phyloP scores from a whole-genome alignment of 208 protist species.

The Acanthamoeba rhysodes region DNA sequence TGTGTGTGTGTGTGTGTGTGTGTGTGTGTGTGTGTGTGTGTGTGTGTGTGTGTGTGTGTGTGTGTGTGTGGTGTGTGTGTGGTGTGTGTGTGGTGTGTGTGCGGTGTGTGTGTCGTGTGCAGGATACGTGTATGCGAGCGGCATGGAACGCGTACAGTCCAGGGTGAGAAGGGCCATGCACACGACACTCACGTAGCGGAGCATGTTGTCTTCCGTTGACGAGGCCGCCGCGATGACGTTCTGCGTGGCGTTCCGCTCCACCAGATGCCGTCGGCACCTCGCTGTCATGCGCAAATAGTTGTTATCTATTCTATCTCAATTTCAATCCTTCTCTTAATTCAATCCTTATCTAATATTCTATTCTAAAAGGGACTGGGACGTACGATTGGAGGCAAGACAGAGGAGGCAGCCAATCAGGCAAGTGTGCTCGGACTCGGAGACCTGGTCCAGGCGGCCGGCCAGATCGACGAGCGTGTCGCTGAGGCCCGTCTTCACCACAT shows the following conservation, averaged over 20 bases:
- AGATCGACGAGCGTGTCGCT: background rate
- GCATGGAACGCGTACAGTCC: background rate
- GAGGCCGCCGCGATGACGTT: background rate
- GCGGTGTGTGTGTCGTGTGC: too few species aligned
- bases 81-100: too few species aligned
- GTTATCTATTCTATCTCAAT: too few species aligned
- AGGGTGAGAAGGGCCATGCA: background rate
- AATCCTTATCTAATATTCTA: too few species aligned
- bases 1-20: too few species aligned
- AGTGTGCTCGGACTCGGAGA: background rate
- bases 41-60: too few species aligned
- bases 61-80: background rate
- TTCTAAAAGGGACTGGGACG: background rate
- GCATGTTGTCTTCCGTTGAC: background rate
- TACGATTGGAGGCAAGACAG: background rate
- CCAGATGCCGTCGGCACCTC: background rate
- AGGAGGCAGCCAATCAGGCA: conserved; percentile 1
- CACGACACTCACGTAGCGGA: background rate
- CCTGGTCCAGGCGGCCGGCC: background rate
- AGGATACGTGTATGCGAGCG: too few species aligned
- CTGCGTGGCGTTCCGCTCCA: background rate
- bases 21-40: too few species aligned
- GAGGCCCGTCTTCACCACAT: background rate
- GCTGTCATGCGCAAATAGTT: background rate
- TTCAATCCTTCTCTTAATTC: too few species aligned